Percentiles rank a stretch among this genome's conserved stretches.
Evolutionary conservation across 2,329 filamentous ascomycete species (phyloP).

Genomic region (Ophiostoma fasciatum): DNA sequence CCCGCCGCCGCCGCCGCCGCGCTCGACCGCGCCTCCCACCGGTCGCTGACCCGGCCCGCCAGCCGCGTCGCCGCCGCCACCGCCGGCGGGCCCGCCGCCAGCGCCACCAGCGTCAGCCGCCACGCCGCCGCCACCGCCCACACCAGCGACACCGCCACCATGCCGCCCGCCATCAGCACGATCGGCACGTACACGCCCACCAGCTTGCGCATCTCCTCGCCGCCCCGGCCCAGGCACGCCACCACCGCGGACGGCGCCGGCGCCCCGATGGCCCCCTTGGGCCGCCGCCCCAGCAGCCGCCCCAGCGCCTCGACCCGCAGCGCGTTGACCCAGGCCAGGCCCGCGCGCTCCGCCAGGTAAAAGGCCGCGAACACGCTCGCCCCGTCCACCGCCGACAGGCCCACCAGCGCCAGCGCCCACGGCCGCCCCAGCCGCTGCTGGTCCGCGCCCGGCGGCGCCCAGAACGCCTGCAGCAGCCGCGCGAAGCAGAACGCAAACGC

Average conservation of each 20-base stretch:
- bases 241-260: conserved; percentile 28
- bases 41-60: conserved; percentile 49
- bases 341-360: conserved; percentile 56
- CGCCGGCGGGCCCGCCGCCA: conserved; percentile 54
- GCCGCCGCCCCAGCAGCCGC: conserved; percentile 60
- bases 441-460: conserved; percentile 32
- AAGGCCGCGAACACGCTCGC: conserved; percentile 49
- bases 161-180: conserved; percentile 48
- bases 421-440: conserved; percentile 33
- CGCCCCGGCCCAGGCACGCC: conserved; percentile 63
- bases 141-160: conserved; percentile 51
- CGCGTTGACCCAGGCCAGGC: conserved; percentile 61
- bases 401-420: conserved; percentile 58
- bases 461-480: conserved; percentile 57
- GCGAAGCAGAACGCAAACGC: conserved; percentile 65
- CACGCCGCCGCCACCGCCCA: conserved; percentile 67
- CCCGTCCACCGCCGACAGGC: conserved; percentile 52
- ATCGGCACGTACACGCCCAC: conserved; percentile 64
- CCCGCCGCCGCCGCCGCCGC: conserved; percentile 44
- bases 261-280: conserved; percentile 24
- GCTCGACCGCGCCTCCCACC: conserved; percentile 59
- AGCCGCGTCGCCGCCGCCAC: conserved; percentile 51
- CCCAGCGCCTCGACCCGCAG: conserved; percentile 54
- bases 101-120: conserved; percentile 64
- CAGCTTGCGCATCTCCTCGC: conserved; percentile 76